Conservation (phyloP, 1,284 basidiomycete genomes). For the Ceratobasidium sp. region DNA sequence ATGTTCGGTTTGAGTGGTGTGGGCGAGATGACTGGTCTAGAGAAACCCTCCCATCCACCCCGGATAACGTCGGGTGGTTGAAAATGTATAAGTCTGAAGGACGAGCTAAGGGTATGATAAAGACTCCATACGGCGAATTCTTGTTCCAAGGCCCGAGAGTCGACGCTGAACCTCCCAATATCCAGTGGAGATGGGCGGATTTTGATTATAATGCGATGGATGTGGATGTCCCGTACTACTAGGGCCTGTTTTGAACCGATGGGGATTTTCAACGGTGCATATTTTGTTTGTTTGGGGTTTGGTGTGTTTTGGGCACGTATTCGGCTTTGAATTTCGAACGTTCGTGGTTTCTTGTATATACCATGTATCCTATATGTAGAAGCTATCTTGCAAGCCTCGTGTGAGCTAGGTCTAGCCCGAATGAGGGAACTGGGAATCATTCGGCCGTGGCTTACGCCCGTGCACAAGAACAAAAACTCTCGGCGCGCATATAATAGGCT, state of each 20-base stretch:
- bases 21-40: background rate
- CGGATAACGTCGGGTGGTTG: slow-evolving; percentile 19
- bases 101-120: slow-evolving; percentile 20
- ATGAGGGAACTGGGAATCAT: background rate
- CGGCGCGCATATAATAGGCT: background rate
- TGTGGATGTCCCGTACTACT: background rate
- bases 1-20: slow-evolving; percentile 31
- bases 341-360: background rate
- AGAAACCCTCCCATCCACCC: background rate
- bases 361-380: background rate
- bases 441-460: background rate
- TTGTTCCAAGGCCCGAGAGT: slow-evolving; percentile 23
- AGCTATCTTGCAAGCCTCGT: background rate
- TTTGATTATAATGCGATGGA: slow-evolving; percentile 18
- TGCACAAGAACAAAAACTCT: background rate
- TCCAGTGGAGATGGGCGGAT: slow-evolving; percentile 19
- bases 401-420: background rate
- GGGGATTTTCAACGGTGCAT: too few species aligned
- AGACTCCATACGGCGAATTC: slow-evolving; percentile 12
- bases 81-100: slow-evolving; percentile 26
- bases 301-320: background rate
- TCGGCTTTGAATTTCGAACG: background rate
- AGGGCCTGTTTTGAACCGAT: background rate
- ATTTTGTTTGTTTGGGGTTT: background rate
- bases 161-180: background rate